Evolutionary conservation across 352 stramenopile species (phyloP).

Genomic region (Pythium insidiosum): DNA sequence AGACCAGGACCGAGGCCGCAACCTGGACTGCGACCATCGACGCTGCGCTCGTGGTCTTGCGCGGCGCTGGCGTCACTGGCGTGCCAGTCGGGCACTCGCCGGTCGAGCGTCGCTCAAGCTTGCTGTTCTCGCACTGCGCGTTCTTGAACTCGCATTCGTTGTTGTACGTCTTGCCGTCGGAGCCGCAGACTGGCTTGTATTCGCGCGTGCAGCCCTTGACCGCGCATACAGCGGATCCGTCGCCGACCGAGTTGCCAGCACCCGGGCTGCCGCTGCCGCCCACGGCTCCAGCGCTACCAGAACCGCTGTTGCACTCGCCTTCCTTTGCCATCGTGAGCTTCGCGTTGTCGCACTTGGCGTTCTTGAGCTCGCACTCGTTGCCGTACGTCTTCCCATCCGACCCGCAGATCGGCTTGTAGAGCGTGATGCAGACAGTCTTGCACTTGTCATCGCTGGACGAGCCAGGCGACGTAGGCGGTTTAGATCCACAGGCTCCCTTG

Average conservation of each 20-base stretch:
- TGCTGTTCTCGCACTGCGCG: too few relatives aligned
- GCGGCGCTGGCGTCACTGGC: background rate
- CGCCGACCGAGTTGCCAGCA: background rate
- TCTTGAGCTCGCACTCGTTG: constrained; percentile 8
- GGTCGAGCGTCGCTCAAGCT: too few relatives aligned
- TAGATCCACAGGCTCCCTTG: constrained; percentile 8
- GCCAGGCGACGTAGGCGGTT: too few relatives aligned
- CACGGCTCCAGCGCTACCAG: too few relatives aligned
- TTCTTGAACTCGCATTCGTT: too few relatives aligned
- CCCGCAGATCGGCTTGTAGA: constrained; percentile 13
- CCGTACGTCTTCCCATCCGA: too few relatives aligned
- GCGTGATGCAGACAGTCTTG: constrained; percentile 9
- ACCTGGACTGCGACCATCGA: background rate
- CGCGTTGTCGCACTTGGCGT: constrained; percentile 7
- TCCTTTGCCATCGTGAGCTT: constrained; percentile 5
- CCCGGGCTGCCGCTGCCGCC: constrained; percentile 5
- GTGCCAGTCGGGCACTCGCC: background rate
- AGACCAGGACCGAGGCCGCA: background rate
- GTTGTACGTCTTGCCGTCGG: too few relatives aligned
- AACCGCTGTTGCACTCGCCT: constrained; percentile 1
- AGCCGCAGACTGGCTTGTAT: too few relatives aligned
- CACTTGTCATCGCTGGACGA: background rate
- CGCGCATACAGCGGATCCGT: too few relatives aligned
- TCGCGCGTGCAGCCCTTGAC: too few relatives aligned
- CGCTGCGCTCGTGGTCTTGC: background rate